Percentiles rank a stretch among this genome's conserved stretches.
Evolutionary conservation across 352 stramenopile genomes (phyloP).

Genomic region (Globisporangium lucens): DNA sequence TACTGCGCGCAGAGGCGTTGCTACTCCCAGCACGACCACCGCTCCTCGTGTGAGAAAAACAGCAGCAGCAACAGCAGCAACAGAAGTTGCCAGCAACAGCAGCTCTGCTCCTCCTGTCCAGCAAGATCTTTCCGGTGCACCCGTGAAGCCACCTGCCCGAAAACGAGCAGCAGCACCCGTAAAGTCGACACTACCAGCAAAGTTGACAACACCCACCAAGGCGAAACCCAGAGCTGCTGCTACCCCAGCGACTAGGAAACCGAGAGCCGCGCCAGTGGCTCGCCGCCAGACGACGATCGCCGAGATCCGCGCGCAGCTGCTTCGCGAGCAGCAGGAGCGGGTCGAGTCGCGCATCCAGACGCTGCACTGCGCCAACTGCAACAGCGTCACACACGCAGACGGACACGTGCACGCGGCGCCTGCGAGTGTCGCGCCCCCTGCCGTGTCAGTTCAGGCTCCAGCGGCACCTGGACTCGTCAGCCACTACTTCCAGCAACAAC

Average conservation of each 20-base stretch:
- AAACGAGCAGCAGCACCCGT: neutral
- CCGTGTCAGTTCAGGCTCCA: neutral
- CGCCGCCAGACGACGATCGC: conserved; percentile 34
- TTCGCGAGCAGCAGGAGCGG: conserved; percentile 49
- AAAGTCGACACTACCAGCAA: neutral
- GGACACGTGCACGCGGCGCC: neutral
- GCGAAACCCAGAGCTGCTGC: conserved; percentile 2
- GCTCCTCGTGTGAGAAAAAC: neutral
- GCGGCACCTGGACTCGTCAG: neutral
- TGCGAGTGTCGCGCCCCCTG: neutral
- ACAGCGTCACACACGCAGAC: conserved; percentile 7
- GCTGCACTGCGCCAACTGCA: conserved; percentile 27
- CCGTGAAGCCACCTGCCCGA: conserved; percentile 3
- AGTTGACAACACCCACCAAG: neutral
- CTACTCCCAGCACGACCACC: neutral
- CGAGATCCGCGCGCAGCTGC: conserved; percentile 37
- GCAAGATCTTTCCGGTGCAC: neutral
- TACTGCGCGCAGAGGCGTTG: neutral
- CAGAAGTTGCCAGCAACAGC: neutral
- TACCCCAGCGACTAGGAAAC: neutral
- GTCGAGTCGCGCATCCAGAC: conserved; percentile 48
- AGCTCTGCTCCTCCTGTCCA: neutral
- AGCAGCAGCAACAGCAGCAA: neutral
- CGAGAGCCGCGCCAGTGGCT: conserved; percentile 1
- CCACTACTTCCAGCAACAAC: conserved; percentile 7